Percentiles rank a stretch among this genome's conserved stretches.
These are phyloP conservation scores for Diplosphaera chodatii DNA, from an alignment of 139 green algal species.

Conservation along the genomic window DNA sequence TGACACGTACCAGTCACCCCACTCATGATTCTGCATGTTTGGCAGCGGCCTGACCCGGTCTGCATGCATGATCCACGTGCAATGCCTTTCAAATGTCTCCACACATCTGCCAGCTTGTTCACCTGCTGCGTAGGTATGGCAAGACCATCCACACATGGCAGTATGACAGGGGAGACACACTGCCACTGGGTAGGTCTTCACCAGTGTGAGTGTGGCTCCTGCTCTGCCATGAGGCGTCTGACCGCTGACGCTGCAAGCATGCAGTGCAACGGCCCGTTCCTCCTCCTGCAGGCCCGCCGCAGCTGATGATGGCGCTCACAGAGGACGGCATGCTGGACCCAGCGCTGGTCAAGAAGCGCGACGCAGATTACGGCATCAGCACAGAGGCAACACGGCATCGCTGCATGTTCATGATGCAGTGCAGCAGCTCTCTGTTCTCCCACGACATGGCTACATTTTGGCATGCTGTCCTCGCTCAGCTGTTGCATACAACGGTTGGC, in stretches of 20 bases:
- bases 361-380: not conserved
- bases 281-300: conserved; percentile 36
- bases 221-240: too few relatives aligned
- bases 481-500: too few relatives aligned
- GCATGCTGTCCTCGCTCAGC: too few relatives aligned
- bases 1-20: too few relatives aligned
- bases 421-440: too few relatives aligned
- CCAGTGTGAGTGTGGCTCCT: too few relatives aligned
- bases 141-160: conserved; percentile 71
- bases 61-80: too few relatives aligned
- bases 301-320: conserved; percentile 67
- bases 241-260: not conserved
- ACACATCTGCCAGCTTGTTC: not conserved
- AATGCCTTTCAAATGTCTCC: too few relatives aligned
- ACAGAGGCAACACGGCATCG: not conserved
- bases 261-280: not conserved
- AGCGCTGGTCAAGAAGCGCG: not conserved
- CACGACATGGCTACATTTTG: too few relatives aligned
- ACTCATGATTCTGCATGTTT: too few relatives aligned
- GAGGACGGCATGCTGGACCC: conserved; percentile 24
- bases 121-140: conserved; percentile 25
- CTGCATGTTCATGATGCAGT: too few relatives aligned
- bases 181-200: conserved; percentile 48
- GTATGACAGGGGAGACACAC: conserved; percentile 54
- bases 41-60: too few relatives aligned